phyloP scores from a whole-genome alignment of 805 yeast species.

The Candida piceae region DNA sequence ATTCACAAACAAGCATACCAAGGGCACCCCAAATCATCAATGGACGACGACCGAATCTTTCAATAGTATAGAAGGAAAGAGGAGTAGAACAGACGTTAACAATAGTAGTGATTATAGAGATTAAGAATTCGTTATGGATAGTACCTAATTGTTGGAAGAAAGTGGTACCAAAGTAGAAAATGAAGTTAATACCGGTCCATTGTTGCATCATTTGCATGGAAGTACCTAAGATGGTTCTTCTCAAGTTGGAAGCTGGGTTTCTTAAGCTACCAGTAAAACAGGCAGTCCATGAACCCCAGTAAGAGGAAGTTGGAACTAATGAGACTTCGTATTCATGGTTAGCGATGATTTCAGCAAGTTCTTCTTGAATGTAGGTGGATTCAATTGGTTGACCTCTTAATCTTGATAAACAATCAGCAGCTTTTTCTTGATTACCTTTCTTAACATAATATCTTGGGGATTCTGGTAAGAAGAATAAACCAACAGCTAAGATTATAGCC shows the following conservation, averaged over 20 bases:
- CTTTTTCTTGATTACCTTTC: slow-evolving; percentile 51
- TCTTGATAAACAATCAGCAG: slow-evolving; percentile 48
- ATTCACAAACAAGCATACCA: slow-evolving; percentile 49
- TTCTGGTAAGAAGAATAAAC: slow-evolving; percentile 67
- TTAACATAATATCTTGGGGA: slow-evolving; percentile 68
- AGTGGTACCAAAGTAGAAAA: slow-evolving; percentile 69
- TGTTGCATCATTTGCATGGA: slow-evolving; percentile 56
- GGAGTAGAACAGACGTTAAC: slow-evolving; percentile 50
- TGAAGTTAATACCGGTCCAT: slow-evolving; percentile 72
- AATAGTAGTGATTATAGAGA: slow-evolving; percentile 48
- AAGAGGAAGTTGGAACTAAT: slow-evolving; percentile 30
- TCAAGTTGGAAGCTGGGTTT: slow-evolving; percentile 33
- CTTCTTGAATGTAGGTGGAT: slow-evolving; percentile 42
- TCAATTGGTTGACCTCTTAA: slow-evolving; percentile 49
- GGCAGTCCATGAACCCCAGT: slow-evolving; percentile 36
- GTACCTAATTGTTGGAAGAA: slow-evolving; percentile 54
- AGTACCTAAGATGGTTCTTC: slow-evolving; percentile 41
- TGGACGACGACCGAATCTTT: slow-evolving; percentile 54
- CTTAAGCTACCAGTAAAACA: slow-evolving; percentile 40
- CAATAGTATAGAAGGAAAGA: slow-evolving; percentile 51
- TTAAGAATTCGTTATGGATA: slow-evolving; percentile 42
- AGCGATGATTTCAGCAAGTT: slow-evolving; percentile 47
- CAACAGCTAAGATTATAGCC: slow-evolving; percentile 57
- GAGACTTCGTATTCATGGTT: slow-evolving; percentile 42
- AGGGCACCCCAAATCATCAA: slow-evolving; percentile 44